Evolutionary conservation across 129 eudicot species (phyloP).

Genomic region (Daucus carota): DH1_v3.0 NC_030385.2:29923001-29923500

Average conservation of each 20-base stretch:
- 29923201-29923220: slow-evolving; percentile 72
- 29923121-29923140: slow-evolving; percentile 86
- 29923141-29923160: slow-evolving; percentile 73
- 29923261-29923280: slow-evolving; percentile 65
- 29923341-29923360: slow-evolving; percentile 63
- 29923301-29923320: slow-evolving; percentile 67
- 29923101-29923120: slow-evolving; percentile 57
- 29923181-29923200: slow-evolving; percentile 34
- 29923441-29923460: slow-evolving; percentile 28
- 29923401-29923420: slow-evolving; percentile 50
- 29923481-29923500: slow-evolving; percentile 12
- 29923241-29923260: slow-evolving; percentile 68
- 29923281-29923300: slow-evolving; percentile 69
- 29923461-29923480: slow-evolving; percentile 43
- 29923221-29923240: slow-evolving; percentile 60
- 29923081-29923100: slow-evolving; percentile 47
- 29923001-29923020: slow-evolving; percentile 57
- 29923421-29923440: slow-evolving; percentile 53
- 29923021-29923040: slow-evolving; percentile 53
- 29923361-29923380: slow-evolving; percentile 63
- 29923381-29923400: slow-evolving; percentile 47
- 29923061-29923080: slow-evolving; percentile 76
- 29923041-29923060: slow-evolving; percentile 80
- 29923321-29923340: slow-evolving; percentile 61
- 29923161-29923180: slow-evolving; percentile 47